phyloP scores from a whole-genome alignment of 2,329 filamentous ascomycete genomes.

The Tolypocladium tropicale region DNA sequence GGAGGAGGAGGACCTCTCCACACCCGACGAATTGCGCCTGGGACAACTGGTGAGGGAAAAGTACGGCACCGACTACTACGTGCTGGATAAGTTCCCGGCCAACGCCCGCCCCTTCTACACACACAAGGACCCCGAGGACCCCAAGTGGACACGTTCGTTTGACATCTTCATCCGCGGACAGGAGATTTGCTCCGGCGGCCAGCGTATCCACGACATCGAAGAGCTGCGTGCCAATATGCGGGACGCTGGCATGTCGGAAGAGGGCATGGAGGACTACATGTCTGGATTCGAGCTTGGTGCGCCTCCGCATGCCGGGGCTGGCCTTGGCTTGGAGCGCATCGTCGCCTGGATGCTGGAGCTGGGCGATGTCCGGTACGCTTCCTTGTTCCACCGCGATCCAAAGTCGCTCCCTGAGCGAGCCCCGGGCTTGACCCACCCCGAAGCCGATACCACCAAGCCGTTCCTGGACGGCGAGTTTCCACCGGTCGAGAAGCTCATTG shows the following conservation, averaged over 20 bases:
- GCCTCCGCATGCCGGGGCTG: conserved; percentile 81
- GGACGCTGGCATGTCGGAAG: conserved; percentile 62
- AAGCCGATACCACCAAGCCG: conserved; percentile 61
- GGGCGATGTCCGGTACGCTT: conserved; percentile 81
- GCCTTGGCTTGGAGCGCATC: conserved; percentile 82
- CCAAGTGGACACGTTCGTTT: conserved; percentile 76
- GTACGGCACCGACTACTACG: conserved; percentile 83
- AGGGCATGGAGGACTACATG: conserved; percentile 85
- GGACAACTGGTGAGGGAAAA: conserved; percentile 79
- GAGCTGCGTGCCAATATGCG: conserved; percentile 71
- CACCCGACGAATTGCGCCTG: conserved; percentile 76
- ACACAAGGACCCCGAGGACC: conserved; percentile 67
- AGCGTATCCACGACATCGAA: conserved; percentile 76
- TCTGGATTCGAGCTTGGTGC: conserved; percentile 81
- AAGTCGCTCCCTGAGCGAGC: conserved; percentile 67
- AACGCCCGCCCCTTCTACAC: conserved; percentile 85
- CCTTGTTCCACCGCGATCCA: conserved; percentile 79
- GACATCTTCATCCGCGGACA: conserved; percentile 92
- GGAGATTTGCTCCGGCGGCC: conserved; percentile 84
- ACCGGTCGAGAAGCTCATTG: conserved; percentile 75
- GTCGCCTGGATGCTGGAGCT: conserved; percentile 78
- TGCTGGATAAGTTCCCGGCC: conserved; percentile 85
- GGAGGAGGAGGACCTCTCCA: conserved; percentile 76
- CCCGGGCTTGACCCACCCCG: conserved; percentile 67
- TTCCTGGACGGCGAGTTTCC: conserved; percentile 48